These are phyloP conservation scores for Mycogone perniciosa DNA, from an alignment of 2,329 filamentous ascomycete genomes.

Conservation along the genomic window DNA sequence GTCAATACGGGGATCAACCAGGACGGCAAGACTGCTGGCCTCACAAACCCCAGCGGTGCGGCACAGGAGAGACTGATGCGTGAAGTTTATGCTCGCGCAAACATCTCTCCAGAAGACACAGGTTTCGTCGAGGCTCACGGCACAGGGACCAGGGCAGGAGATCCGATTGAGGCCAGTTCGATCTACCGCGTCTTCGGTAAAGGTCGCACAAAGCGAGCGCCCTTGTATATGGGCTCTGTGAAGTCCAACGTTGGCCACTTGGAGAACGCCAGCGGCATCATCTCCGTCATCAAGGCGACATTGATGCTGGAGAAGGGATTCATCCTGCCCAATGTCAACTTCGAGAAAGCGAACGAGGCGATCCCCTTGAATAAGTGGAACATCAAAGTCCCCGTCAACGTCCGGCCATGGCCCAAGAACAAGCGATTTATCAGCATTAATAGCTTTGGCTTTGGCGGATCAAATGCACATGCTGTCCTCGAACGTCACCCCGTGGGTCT, in stretches of 20 bases:
- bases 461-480: constrained; percentile 39
- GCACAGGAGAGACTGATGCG: constrained; percentile 40
- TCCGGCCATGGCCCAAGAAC: constrained; percentile 40
- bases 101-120: constrained; percentile 24
- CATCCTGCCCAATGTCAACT: constrained; percentile 45
- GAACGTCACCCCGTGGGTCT: constrained; percentile 16
- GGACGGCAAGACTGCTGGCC: constrained; percentile 43
- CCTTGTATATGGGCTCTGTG: constrained; percentile 41
- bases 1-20: constrained; percentile 45
- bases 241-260: constrained; percentile 48
- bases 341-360: constrained; percentile 41
- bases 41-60: constrained; percentile 48
- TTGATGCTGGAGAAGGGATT: constrained; percentile 46
- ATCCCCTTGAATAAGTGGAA: constrained; percentile 46
- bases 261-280: constrained; percentile 46
- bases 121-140: constrained; percentile 46
- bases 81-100: constrained; percentile 27
- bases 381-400: constrained; percentile 38
- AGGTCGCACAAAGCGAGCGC: constrained; percentile 34
- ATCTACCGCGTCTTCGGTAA: constrained; percentile 38
- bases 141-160: constrained; percentile 49
- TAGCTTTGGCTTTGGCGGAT: constrained; percentile 41
- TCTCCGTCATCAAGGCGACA: constrained; percentile 45
- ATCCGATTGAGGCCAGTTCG: constrained; percentile 48
- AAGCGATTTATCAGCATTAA: constrained; percentile 47